Conservation (phyloP, 495 filamentous ascomycete species). For the Daldinia vernicosa region DNA sequence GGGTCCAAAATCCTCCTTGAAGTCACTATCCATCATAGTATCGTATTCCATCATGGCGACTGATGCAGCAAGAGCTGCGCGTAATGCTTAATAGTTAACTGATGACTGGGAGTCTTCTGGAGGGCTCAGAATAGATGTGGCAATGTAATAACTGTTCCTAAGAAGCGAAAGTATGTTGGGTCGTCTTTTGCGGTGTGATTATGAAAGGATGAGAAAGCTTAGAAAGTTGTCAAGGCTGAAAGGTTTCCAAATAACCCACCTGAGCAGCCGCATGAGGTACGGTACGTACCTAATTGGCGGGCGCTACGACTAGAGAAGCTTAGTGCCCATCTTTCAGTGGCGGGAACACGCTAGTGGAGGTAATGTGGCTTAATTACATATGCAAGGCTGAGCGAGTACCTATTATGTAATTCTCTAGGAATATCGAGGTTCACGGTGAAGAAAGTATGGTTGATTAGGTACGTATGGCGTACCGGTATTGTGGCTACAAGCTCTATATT, state of each 20-base stretch:
- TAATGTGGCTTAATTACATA: neutral
- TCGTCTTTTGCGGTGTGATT: neutral
- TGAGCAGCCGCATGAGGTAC: neutral
- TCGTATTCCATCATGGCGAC: slow-evolving; percentile 70
- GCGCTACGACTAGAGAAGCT: neutral
- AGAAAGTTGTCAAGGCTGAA: slow-evolving; percentile 48
- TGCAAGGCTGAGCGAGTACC: neutral
- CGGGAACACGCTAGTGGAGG: neutral
- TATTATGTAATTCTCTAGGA: neutral
- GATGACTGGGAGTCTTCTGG: neutral
- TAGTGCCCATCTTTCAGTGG: neutral
- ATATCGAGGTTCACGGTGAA: neutral
- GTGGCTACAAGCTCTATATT: too few relatives aligned
- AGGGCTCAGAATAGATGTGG: neutral
- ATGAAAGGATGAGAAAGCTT: slow-evolving; percentile 45
- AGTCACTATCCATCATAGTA: slow-evolving; percentile 69
- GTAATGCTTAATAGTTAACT: slow-evolving; percentile 29
- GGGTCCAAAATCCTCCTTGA: slow-evolving; percentile 61
- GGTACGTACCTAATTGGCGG: neutral
- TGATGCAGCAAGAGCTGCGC: slow-evolving; percentile 1
- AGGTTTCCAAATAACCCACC: slow-evolving; percentile 4
- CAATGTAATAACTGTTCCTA: slow-evolving; percentile 1
- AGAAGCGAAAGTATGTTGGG: neutral
- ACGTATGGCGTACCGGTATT: too few relatives aligned
- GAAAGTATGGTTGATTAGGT: too few relatives aligned